Base-by-base conservation (phyloP, 1,284 basidiomycete genomes). In the Malassezia sympodialis region DNA sequence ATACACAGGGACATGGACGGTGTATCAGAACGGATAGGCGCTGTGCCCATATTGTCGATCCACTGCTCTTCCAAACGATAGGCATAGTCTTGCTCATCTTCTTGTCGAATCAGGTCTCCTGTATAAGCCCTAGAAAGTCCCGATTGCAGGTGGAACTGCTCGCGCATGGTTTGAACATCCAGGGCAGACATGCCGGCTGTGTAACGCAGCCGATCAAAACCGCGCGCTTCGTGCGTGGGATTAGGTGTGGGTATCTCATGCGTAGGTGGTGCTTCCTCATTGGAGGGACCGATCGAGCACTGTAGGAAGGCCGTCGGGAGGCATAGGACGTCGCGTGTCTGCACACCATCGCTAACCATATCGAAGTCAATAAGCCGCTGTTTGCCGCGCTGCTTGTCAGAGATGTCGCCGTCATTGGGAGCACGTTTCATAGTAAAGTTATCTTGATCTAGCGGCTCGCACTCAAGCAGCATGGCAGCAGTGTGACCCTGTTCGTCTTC, bases 61-160 rank as follows among this genome's bases (percentile, higher is more conserved):
- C 60, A 61, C 28, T 61, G 60, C 39, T 61, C 60, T 39, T 61
- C 60, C 19, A 61, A 30, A 30, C 48, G 42, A 21, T 53, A 49
- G 12, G 53, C 52, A 21, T 56, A 43, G 19, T 61, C 57, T 8
- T 60, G 50, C 34, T 60, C 58, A 10, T 60, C 58, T 4, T 40
- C 37, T 21, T 39, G 40, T 2, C 58, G 50, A 1, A 60, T 23
- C 32, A 60, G n/a, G 40, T 60, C 58, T n/a, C 58, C 58, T 23
- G 46, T 53, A 17, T 32, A 55, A 12, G 43, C 47, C 4, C 42
- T 15, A 23, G 26, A 32, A 26, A 48, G 10, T 17, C 58, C 49
- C 17, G 37, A 46, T 10, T 39, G 43, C 34, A 28, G 41, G 19
- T 55, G 58, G 39, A 60, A 60, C n/a, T 60, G 54, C 23, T 50